These are phyloP conservation scores for Nosema granulosis DNA, from an alignment of 371 early-diverging fungal genomes.

Conservation along the genomic window DNA sequence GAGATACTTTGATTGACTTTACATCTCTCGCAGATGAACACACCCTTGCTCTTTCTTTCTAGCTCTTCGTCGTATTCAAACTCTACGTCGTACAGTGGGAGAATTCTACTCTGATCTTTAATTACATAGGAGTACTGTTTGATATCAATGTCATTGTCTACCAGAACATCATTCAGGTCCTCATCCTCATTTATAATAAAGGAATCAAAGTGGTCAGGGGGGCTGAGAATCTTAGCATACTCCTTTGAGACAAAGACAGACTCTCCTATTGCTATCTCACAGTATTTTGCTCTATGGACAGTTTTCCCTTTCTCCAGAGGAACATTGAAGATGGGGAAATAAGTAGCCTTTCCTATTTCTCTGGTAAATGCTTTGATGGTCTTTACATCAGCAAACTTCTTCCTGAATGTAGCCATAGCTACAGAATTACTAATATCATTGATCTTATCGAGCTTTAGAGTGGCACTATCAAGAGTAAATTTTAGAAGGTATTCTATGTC, in stretches of 20 bases:
- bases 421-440: conserved; percentile 49
- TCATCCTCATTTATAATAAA: conserved; percentile 50
- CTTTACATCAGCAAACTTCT: conserved; percentile 57
- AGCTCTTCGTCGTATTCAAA: conserved; percentile 67
- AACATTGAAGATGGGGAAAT: conserved; percentile 60
- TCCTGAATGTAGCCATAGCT: conserved; percentile 45
- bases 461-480: conserved; percentile 58
- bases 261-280: conserved; percentile 66
- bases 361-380: conserved; percentile 55
- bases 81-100: conserved; percentile 61
- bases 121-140: conserved; percentile 56
- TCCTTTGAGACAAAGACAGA: conserved; percentile 60
- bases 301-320: conserved; percentile 49
- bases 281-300: conserved; percentile 62
- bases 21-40: conserved; percentile 64
- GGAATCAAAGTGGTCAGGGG: conserved; percentile 60
- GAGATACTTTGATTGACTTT: conserved; percentile 40
- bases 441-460: conserved; percentile 48
- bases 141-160: conserved; percentile 30
- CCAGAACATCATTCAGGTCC: conserved; percentile 12
- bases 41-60: conserved; percentile 57
- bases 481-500: conserved; percentile 64
- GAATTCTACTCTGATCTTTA: conserved; percentile 60
- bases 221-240: conserved; percentile 58
- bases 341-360: conserved; percentile 17